These are phyloP conservation scores for Claviceps arundinis DNA, from an alignment of 2,329 filamentous ascomycete genomes.

Conservation along the genomic window DNA sequence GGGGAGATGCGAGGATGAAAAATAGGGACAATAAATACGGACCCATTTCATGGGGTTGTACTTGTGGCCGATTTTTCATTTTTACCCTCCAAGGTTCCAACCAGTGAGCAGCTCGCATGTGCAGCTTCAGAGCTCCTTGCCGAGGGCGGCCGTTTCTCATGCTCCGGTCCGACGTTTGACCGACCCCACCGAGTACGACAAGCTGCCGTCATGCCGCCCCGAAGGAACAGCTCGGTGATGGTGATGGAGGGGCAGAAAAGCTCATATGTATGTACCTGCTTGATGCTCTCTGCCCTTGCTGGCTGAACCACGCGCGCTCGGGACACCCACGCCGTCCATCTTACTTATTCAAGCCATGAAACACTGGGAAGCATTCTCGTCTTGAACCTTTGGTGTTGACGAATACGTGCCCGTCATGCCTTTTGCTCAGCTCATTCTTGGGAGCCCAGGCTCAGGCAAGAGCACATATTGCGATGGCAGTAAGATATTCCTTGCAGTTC, in stretches of 20 bases:
- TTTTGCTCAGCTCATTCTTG: constrained; percentile 69
- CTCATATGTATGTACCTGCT: neutral
- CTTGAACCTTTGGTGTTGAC: neutral
- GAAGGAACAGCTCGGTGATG: neutral
- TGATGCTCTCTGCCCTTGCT: neutral
- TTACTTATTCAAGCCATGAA: neutral
- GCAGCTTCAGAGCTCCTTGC: neutral
- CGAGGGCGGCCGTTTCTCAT: neutral
- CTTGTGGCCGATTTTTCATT: constrained; percentile 3
- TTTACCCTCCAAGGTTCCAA: neutral
- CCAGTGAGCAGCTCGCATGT: neutral
- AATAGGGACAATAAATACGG: constrained; percentile 3
- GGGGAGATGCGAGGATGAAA: constrained; percentile 4
- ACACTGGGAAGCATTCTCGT: neutral
- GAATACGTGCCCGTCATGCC: constrained; percentile 30
- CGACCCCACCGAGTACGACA: neutral
- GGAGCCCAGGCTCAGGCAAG: constrained; percentile 91
- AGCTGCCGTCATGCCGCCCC: neutral
- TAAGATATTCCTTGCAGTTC: constrained; percentile 23
- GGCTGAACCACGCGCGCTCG: neutral
- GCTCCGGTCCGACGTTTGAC: neutral
- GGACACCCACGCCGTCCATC: neutral
- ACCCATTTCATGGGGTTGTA: constrained; percentile 3
- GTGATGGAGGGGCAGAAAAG: constrained; percentile 4
- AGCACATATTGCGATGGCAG: constrained; percentile 97